Base-by-base conservation (phyloP, 2,329 filamentous ascomycete genomes). In the Didymella pomorum region DNA sequence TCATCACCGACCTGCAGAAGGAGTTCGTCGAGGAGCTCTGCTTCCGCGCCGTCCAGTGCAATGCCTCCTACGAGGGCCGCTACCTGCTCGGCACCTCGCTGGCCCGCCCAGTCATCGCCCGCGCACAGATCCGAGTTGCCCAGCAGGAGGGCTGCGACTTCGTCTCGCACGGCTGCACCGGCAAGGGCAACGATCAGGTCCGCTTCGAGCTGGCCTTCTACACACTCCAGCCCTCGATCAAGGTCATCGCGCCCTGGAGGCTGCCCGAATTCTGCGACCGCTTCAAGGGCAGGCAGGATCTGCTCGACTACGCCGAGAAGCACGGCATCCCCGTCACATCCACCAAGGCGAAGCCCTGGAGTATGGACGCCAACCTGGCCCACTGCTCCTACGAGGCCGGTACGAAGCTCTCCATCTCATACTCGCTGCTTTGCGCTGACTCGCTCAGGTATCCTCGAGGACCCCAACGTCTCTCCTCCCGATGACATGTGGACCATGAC, bases 331-430 rank as follows among this genome's bases (percentile, higher is more conserved):
- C 89, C 46, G 89, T 92, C 59, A 87, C 86, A 28, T 88, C 86
- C 68, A 91, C 89, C 67, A 90, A 90, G 80, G 86, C 86, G 74
- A 88, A 88, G 79, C 88, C 68, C 18, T 71, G 67, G 67, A 69
- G 66, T 31, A 71, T 71, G 68, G 86, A 89, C 68, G 87, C 88
- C 77, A 91, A 92, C 79, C 72, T 91, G 69, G 89, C 88, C 55
- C 90, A 94, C 79, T 91, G 88, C 82, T 84, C 81, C 61, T 96
- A 95, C 78, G 92, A 96, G 82, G 88, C 88, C 50, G 91, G 91
- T 73, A 66, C 16, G 52, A 11, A 16, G n/a, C 4, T 5, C 2
- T 3, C 2, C 9, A 1, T 9, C 16, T 28, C 16, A 1, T 2
- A 3, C 3, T 2, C 2, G 11, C 14, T 6, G 20, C 10, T 23